Percentiles rank a stretch among this genome's conserved stretches.
Conservation (phyloP, 805 yeast genomes). For the Hanseniaspora thailandica region DNA sequence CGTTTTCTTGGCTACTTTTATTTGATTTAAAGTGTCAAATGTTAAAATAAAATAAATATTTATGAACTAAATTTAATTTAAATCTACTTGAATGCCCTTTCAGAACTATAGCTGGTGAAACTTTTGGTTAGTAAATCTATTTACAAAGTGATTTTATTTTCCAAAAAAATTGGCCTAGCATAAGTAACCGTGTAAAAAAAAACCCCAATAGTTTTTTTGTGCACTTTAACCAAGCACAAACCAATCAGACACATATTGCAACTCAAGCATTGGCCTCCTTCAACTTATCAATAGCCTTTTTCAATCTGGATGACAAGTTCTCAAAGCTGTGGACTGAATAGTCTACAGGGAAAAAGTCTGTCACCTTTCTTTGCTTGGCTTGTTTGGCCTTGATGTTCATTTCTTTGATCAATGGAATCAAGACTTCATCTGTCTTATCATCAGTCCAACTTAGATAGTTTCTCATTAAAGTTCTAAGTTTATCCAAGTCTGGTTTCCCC, state of each 20-base stretch:
- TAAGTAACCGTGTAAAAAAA: too few species aligned
- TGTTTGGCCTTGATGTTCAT: conserved; percentile 51
- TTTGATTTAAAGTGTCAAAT: too few species aligned
- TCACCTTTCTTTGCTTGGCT: conserved; percentile 47
- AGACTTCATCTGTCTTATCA: conserved; percentile 62
- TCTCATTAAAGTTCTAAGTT: conserved; percentile 57
- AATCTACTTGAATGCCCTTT: too few species aligned
- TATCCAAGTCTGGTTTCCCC: conserved; percentile 83
- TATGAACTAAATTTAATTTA: too few species aligned
- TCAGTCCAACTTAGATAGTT: conserved; percentile 69
- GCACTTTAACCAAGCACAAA: too few species aligned
- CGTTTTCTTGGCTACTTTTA: too few species aligned
- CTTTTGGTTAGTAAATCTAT: too few species aligned
- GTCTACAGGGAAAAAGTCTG: conserved; percentile 49
- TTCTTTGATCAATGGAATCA: conserved; percentile 74
- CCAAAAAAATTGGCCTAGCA: too few species aligned
- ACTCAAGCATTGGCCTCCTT: conserved; percentile 25
- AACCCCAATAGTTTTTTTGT: not conserved
- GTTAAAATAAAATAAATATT: too few species aligned
- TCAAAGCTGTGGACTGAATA: not conserved
- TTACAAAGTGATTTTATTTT: too few species aligned
- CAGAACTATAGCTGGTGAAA: too few species aligned
- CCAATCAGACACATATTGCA: not conserved
- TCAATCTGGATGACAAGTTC: conserved; percentile 52
- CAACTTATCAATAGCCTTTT: conserved; percentile 25